Percentiles rank a stretch among this genome's conserved stretches.
phyloP scores from a whole-genome alignment of 192 early-diverging fungal species.

The Cetraspora pellucida region DNA sequence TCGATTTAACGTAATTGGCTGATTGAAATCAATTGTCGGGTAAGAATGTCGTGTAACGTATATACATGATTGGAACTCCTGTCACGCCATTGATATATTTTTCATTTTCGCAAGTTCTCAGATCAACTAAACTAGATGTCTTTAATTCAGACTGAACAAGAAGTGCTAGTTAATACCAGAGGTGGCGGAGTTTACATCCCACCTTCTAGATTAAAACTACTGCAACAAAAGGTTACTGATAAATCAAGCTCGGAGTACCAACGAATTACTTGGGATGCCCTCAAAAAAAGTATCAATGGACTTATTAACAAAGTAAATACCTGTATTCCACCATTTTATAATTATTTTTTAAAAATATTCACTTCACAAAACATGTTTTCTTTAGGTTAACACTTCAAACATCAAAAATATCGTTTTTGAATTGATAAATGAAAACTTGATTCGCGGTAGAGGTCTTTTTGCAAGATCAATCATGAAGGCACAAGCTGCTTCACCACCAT shows the following conservation, averaged over 20 bases:
- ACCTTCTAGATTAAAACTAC: slow-evolving; percentile 73
- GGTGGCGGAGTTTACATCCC: slow-evolving; percentile 85
- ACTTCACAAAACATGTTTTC: background rate
- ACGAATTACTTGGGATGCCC: slow-evolving; percentile 89
- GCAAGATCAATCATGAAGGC: slow-evolving; percentile 87
- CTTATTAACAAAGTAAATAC: slow-evolving; percentile 81
- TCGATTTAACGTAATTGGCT: too few species aligned
- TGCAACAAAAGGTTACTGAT: slow-evolving; percentile 74
- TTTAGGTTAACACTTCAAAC: slow-evolving; percentile 83
- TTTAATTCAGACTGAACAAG: slow-evolving; percentile 1
- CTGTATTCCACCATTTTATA: background rate
- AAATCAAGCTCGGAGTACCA: slow-evolving; percentile 73
- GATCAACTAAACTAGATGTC: background rate
- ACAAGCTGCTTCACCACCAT: slow-evolving; percentile 82
- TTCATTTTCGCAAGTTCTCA: too few species aligned
- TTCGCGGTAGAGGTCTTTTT: slow-evolving; percentile 90
- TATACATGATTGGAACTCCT: too few species aligned
- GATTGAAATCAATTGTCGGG: too few species aligned
- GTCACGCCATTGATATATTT: too few species aligned
- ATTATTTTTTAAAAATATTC: background rate
- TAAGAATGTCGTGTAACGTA: too few species aligned
- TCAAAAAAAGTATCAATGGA: slow-evolving; percentile 95
- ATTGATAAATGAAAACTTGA: slow-evolving; percentile 86
- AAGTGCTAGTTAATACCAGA: slow-evolving; percentile 41
- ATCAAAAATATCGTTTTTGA: slow-evolving; percentile 89